Conservation (phyloP, 805 yeast genomes). For the Blastobotrys muscicola region DNA sequence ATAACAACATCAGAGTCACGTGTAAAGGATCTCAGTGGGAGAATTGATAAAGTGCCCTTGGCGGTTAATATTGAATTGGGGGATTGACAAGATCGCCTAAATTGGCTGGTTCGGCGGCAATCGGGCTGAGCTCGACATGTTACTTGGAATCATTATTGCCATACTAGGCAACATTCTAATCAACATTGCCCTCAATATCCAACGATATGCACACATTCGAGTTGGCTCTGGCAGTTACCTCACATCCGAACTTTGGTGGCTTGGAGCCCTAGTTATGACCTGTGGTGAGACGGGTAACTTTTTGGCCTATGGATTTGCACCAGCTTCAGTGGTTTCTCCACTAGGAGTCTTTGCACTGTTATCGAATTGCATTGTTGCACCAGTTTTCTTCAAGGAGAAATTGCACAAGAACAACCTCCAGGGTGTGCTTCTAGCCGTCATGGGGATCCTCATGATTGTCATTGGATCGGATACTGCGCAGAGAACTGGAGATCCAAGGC, state of each 20-base stretch:
- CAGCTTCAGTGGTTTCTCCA: constrained; percentile 40
- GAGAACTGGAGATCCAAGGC: constrained; percentile 20
- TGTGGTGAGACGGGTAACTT: constrained; percentile 40
- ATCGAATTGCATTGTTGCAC: constrained; percentile 40
- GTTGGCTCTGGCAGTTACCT: constrained; percentile 14
- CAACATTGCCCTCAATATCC: constrained; percentile 33
- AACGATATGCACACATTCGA: constrained; percentile 30
- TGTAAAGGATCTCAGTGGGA: no score
- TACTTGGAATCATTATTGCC: constrained; percentile 28
- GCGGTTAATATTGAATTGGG: no score
- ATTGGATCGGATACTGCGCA: neutral
- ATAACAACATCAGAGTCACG: no score
- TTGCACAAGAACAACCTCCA: constrained; percentile 27
- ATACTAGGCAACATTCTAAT: constrained; percentile 32
- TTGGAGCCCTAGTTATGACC: constrained; percentile 35
- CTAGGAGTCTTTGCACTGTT: constrained; percentile 41
- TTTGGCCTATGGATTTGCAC: constrained; percentile 40
- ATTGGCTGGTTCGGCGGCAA: no score
- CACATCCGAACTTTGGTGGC: constrained; percentile 30
- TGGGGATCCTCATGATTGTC: constrained; percentile 36
- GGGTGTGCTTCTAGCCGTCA: constrained; percentile 34
- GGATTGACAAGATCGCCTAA: no score
- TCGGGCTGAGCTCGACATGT: no score
- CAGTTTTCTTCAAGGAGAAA: constrained; percentile 35
- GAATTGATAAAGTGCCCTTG: no score